Evolutionary conservation across 169 alveolate species (phyloP).

Genomic region (Babesia sp.): DNA sequence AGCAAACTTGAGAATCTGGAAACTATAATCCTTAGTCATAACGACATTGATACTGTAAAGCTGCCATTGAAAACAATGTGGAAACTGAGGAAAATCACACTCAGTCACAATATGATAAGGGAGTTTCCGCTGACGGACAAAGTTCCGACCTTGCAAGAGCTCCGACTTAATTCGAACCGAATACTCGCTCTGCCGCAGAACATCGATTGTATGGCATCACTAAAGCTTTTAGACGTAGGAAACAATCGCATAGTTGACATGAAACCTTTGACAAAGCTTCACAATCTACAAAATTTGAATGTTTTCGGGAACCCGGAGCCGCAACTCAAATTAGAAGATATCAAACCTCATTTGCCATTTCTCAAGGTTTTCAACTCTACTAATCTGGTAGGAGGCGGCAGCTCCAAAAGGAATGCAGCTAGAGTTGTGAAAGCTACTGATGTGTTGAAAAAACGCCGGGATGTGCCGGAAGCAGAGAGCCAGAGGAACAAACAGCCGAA

Average conservation of each 20-base stretch:
- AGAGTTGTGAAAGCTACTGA: background rate
- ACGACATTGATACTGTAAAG: slow-evolving; percentile 57
- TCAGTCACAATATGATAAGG: slow-evolving; percentile 68
- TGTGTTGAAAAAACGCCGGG: background rate
- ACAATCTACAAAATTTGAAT: slow-evolving; percentile 46
- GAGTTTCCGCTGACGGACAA: slow-evolving; percentile 58
- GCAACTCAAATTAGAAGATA: slow-evolving; percentile 5
- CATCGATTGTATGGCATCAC: slow-evolving; percentile 21
- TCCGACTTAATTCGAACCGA: slow-evolving; percentile 53
- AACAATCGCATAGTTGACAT: slow-evolving; percentile 45
- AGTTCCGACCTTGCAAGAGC: slow-evolving; percentile 46
- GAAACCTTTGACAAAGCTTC: slow-evolving; percentile 16
- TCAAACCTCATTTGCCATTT: background rate
- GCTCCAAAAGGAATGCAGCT: background rate
- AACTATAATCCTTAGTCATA: slow-evolving; percentile 69
- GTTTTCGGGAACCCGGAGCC: slow-evolving; percentile 41
- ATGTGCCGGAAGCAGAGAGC: background rate
- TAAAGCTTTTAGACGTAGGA: slow-evolving; percentile 51
- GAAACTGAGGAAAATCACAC: slow-evolving; percentile 67
- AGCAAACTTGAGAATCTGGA: slow-evolving; percentile 65
- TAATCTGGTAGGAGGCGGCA: background rate
- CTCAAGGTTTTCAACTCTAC: slow-evolving; percentile 41
- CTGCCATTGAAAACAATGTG: slow-evolving; percentile 63
- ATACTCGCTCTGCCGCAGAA: slow-evolving; percentile 54
- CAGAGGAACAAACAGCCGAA: background rate